Evolutionary conservation across 495 filamentous ascomycete genomes (phyloP), one percentile per base, ranked within the genome.

Genomic region (Penicillium cinerascens): DNA sequence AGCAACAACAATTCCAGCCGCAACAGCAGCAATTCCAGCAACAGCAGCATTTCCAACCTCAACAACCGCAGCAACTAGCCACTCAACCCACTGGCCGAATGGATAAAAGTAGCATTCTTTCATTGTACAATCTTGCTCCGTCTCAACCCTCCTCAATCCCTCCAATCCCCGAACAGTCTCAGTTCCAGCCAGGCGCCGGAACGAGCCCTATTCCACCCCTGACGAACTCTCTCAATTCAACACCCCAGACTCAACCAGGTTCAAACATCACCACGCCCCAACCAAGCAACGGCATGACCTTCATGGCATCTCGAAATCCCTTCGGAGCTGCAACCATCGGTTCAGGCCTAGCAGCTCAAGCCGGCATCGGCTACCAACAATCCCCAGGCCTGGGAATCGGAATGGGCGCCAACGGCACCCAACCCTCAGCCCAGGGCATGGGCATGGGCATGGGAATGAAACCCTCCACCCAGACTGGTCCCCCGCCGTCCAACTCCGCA

Each of bases 71-170:
- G 63, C 70, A 74, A 44, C 62, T 74, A 17, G 49, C 52, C 27
- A 58, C 73, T 1, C 79, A 79, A 55, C 66, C 65, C 36, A 73
- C 77, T 1, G 70, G 71, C 20, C 79, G 78, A 25, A 68, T 81
- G 58, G 84, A 96, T 63, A 98, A 95, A 58, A 82, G 82, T 10
- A 86, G 84, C 42, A 97, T 98, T 58, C 79, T 98, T 52, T 88
- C 91, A 11, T 71, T 98, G 5, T 98, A 92, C 71, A 87, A 86
- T 65, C 78, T 89, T 47, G 82, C 87, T 15, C 87, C 90, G n/a
- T 73, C 87, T 6, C 82, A 39, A 20, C 18, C 85, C 6, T 52
- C 70, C 10, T 61, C 61, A 35, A 61, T 69, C 29, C 64, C 68
- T 39, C 55, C 67, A 11, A 62, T 68, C 41, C 64, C 68, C 18